A percentile compares a stretch with the other conserved stretches of the same genome.
Evolutionary conservation across 805 yeast genomes (phyloP).

Genomic region (Grigorovia yakushimaensis): DNA sequence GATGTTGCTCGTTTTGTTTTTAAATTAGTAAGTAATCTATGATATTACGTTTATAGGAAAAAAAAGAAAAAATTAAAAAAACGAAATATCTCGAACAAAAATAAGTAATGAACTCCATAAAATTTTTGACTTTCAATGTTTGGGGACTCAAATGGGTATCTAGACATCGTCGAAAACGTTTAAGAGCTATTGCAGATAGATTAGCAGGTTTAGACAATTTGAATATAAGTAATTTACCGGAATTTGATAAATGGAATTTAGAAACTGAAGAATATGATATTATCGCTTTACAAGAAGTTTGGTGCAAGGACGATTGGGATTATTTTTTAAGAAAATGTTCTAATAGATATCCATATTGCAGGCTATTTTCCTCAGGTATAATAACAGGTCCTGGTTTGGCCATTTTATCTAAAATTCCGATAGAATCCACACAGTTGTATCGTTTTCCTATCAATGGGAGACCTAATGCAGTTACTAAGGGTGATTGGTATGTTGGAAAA

Average conservation of each 20-base stretch:
- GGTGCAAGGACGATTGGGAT: slow-evolving; percentile 82
- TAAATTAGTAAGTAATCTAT: too few species aligned
- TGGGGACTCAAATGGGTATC: slow-evolving; percentile 90
- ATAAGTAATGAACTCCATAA: slow-evolving; percentile 25
- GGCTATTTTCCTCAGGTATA: slow-evolving; percentile 75
- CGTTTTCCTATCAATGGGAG: slow-evolving; percentile 89
- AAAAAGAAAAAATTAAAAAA: background rate
- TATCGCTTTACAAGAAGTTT: slow-evolving; percentile 88
- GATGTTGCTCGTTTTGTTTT: too few species aligned
- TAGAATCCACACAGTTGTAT: slow-evolving; percentile 65
- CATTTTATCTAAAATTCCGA: slow-evolving; percentile 73
- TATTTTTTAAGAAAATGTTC: slow-evolving; percentile 41
- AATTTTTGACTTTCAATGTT: slow-evolving; percentile 59
- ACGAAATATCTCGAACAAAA: background rate
- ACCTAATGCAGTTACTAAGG: slow-evolving; percentile 86
- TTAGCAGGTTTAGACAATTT: slow-evolving; percentile 31
- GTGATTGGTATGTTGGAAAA: slow-evolving; percentile 97
- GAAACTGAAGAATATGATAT: slow-evolving; percentile 49
- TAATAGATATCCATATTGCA: slow-evolving; percentile 46
- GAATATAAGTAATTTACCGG: background rate
- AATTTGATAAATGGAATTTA: background rate
- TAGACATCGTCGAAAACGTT: slow-evolving; percentile 52
- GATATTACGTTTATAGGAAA: background rate
- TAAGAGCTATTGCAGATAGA: slow-evolving; percentile 63
- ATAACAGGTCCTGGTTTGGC: slow-evolving; percentile 90